Evolutionary conservation across 108 stramenopile species (phyloP).

Genomic region (Cyclotella atomus): DNA sequence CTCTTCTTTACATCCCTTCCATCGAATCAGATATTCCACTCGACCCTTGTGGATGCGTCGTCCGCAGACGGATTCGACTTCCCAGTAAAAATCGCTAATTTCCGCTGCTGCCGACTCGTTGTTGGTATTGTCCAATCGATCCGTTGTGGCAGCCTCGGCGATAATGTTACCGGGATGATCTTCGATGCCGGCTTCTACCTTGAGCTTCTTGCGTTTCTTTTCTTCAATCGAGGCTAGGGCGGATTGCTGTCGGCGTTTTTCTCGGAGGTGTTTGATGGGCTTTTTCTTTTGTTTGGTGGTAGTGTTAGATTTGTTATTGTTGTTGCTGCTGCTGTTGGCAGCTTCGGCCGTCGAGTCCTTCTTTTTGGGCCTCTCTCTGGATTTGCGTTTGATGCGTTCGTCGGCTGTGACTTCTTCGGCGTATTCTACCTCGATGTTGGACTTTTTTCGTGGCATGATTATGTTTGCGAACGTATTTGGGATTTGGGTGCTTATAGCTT

Average conservation of each 20-base stretch:
- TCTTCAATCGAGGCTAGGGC: conserved; percentile 2
- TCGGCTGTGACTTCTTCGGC: conserved; percentile 3
- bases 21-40: conserved; percentile 64
- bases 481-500: no score
- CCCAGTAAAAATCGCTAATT: conserved; percentile 46
- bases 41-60: conserved; percentile 37
- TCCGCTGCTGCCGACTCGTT: background rate
- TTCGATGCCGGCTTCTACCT: conserved; percentile 11
- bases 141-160: background rate
- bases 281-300: background rate
- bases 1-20: conserved; percentile 60
- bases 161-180: conserved; percentile 24
- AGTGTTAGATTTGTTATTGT: background rate
- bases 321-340: background rate
- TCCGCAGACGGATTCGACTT: conserved; percentile 43
- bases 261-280: conserved; percentile 40
- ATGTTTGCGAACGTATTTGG: background rate
- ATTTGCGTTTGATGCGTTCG: background rate
- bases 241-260: conserved; percentile 25
- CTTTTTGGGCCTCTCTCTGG: background rate
- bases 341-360: background rate
- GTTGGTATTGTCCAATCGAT: conserved; percentile 13
- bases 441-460: background rate
- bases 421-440: background rate
- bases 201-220: conserved; percentile 7